These are phyloP conservation scores for Boletus rubroflammeus DNA, from an alignment of 768 basidiomycete genomes.

Conservation along the genomic window DNA sequence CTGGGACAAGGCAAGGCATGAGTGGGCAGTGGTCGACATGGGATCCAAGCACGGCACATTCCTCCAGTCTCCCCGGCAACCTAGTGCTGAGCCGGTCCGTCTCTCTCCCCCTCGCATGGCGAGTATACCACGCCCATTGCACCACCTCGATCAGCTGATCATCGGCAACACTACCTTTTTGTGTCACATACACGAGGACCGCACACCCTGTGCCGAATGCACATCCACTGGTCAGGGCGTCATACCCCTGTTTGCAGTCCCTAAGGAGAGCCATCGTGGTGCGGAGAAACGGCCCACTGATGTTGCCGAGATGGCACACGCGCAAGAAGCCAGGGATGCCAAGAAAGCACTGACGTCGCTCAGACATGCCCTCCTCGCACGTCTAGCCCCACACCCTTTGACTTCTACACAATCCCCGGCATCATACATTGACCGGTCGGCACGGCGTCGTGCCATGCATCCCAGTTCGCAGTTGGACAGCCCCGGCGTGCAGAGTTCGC, in stretches of 20 bases:
- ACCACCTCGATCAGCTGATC: slow-evolving; percentile 61
- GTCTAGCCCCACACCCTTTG: slow-evolving; percentile 33
- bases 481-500: slow-evolving; percentile 41
- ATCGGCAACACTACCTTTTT: slow-evolving; percentile 70
- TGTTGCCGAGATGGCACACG: slow-evolving; percentile 2
- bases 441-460: slow-evolving; percentile 60
- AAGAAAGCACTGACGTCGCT: slow-evolving; percentile 66
- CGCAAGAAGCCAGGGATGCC: slow-evolving; percentile 41
- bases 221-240: slow-evolving; percentile 47
- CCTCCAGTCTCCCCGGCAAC: slow-evolving; percentile 32
- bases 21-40: slow-evolving; percentile 81
- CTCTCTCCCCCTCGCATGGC: slow-evolving; percentile 64
- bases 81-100: slow-evolving; percentile 36
- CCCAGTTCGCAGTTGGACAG: slow-evolving; percentile 50
- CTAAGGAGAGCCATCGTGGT: slow-evolving; percentile 12
- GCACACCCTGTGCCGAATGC: slow-evolving; percentile 62
- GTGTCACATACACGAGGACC: slow-evolving; percentile 64
- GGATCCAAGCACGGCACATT: slow-evolving; percentile 85
- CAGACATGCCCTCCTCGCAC: slow-evolving; percentile 59
- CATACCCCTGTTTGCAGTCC: slow-evolving; percentile 50
- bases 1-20: slow-evolving; percentile 55
- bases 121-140: slow-evolving; percentile 61
- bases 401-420: slow-evolving; percentile 11
- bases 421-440: slow-evolving; percentile 65
- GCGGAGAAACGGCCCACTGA: slow-evolving; percentile 24